phyloP scores from a whole-genome alignment of 768 basidiomycete genomes.

The Gymnopilus dilepis region DNA sequence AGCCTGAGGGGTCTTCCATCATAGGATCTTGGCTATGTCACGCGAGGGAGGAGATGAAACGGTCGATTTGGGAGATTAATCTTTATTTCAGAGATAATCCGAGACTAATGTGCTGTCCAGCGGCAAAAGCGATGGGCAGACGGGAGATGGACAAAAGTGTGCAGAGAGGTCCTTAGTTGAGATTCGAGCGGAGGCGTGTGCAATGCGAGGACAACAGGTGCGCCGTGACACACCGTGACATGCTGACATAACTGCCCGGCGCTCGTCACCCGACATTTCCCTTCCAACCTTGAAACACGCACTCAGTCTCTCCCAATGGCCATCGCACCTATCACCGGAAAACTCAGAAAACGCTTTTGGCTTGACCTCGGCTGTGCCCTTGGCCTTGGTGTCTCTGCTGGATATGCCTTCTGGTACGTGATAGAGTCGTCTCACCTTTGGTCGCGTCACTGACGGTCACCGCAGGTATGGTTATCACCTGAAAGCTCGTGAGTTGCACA shows the following conservation, averaged over 20 bases:
- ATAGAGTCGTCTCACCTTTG: constrained; percentile 18
- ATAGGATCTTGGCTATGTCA: constrained; percentile 35
- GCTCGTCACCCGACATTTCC: constrained; percentile 44
- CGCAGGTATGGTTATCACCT: constrained; percentile 85
- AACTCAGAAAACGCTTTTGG: constrained; percentile 92
- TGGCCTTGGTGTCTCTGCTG: constrained; percentile 76
- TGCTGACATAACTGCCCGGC: constrained; percentile 30
- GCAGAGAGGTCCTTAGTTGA: constrained; percentile 20
- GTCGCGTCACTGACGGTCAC: constrained; percentile 24
- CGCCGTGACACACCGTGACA: constrained; percentile 30
- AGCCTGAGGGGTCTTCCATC: constrained; percentile 88
- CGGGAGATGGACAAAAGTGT: constrained; percentile 19
- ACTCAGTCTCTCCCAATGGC: constrained; percentile 57
- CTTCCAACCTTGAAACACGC: constrained; percentile 37
- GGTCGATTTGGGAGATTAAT: constrained; percentile 16
- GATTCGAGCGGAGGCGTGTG: constrained; percentile 35
- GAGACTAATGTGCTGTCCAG: background rate
- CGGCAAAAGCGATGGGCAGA: constrained; percentile 5
- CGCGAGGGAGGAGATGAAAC: constrained; percentile 19
- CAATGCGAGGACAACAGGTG: constrained; percentile 34
- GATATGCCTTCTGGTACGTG: constrained; percentile 84
- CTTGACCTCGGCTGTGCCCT: constrained; percentile 78
- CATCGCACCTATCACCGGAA: constrained; percentile 92
- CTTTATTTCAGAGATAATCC: background rate
- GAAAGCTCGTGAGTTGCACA: constrained; percentile 65